Percentiles rank a stretch among this genome's conserved stretches.
Evolutionary conservation across 2,329 filamentous ascomycete genomes (phyloP).

Genomic region (Arachnomyces sp.): DNA sequence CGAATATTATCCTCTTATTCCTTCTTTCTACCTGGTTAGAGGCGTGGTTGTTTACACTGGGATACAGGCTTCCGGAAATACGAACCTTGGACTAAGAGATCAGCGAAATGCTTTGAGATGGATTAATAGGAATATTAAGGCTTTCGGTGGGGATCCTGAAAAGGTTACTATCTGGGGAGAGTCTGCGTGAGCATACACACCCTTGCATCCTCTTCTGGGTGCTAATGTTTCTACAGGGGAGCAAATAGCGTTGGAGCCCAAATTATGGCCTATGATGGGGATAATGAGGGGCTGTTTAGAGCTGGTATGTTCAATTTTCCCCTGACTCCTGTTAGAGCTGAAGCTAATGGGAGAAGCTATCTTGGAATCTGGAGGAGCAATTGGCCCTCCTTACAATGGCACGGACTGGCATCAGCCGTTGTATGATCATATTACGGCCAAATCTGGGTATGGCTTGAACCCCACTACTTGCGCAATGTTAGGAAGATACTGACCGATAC

Average conservation of each 20-base stretch:
- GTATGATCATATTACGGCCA: slow-evolving; percentile 23
- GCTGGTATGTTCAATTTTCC: slow-evolving; percentile 15
- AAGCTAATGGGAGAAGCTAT: slow-evolving; percentile 15
- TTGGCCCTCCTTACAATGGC: slow-evolving; percentile 25
- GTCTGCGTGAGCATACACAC: slow-evolving; percentile 19
- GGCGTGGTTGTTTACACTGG: neutral
- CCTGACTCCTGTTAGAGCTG: neutral
- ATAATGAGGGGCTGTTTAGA: slow-evolving; percentile 24
- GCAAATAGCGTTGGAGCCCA: slow-evolving; percentile 26
- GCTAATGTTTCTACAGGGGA: slow-evolving; percentile 13
- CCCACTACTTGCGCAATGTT: neutral
- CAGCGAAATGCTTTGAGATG: slow-evolving; percentile 29
- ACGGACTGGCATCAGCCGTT: slow-evolving; percentile 27
- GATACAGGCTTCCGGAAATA: slow-evolving; percentile 20
- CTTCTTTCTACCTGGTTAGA: neutral
- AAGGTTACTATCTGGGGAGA: slow-evolving; percentile 31
- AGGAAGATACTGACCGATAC: neutral
- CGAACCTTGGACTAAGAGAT: slow-evolving; percentile 24
- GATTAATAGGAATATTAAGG: slow-evolving; percentile 28
- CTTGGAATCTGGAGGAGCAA: slow-evolving; percentile 25
- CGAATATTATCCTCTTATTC: neutral
- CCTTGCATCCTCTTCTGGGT: too few relatives aligned
- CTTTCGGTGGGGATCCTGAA: slow-evolving; percentile 21
- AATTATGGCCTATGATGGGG: slow-evolving; percentile 21
- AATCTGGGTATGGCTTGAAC: slow-evolving; percentile 15